Conservation (phyloP, 371 early-diverging fungal species). For the Coemansia sp. region DNA sequence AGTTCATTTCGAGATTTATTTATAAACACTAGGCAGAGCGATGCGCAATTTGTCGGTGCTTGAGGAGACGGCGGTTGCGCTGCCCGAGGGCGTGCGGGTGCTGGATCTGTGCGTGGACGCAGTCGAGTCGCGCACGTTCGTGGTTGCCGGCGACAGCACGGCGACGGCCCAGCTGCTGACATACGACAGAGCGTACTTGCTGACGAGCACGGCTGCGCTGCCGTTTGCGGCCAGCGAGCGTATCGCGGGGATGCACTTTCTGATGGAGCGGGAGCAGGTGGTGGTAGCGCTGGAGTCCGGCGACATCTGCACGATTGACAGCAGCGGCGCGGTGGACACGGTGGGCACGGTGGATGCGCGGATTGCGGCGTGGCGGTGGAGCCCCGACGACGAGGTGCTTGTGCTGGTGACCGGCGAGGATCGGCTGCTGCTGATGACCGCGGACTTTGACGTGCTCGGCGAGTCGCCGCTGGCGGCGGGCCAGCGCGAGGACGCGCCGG, state of each 20-base stretch:
- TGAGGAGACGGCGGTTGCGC: constrained; percentile 7
- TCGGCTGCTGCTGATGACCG: constrained; percentile 86
- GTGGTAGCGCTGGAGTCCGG: constrained; percentile 35
- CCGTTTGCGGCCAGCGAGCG: constrained; percentile 18
- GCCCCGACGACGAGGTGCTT: constrained; percentile 90
- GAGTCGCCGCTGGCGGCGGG: constrained; percentile 25
- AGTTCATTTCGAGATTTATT: not conserved
- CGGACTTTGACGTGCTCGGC: constrained; percentile 84
- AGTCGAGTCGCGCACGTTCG: constrained; percentile 5
- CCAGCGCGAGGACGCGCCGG: constrained; percentile 17
- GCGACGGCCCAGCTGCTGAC: constrained; percentile 7
- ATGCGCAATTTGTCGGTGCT: constrained; percentile 28
- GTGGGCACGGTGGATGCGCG: constrained; percentile 82
- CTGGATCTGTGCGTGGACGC: constrained; percentile 23
- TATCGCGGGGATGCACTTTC: not conserved
- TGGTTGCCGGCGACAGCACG: constrained; percentile 2
- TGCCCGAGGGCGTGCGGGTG: constrained; percentile 6
- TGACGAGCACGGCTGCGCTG: not conserved
- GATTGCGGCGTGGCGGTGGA: constrained; percentile 79
- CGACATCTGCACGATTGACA: constrained; percentile 19
- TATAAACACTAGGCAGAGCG: constrained; percentile 1
- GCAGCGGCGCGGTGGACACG: constrained; percentile 1
- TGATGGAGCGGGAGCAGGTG: constrained; percentile 38
- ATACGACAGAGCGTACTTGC: not conserved
- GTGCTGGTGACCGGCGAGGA: constrained; percentile 77